Conservation (phyloP, 2,329 filamentous ascomycete genomes). For the Colletotrichum shisoi region DNA sequence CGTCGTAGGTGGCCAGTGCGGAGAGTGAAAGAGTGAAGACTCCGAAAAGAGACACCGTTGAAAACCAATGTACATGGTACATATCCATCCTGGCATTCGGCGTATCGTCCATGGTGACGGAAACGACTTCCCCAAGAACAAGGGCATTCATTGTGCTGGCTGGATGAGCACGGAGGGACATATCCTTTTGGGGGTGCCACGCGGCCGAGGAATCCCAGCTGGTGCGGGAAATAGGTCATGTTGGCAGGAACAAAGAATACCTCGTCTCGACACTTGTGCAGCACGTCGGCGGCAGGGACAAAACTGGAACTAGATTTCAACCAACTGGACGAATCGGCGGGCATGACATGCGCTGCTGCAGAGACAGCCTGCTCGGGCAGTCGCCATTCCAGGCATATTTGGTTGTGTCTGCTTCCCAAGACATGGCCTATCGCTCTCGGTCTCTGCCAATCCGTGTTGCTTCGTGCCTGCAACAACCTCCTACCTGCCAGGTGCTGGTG, state of each 20-base stretch:
- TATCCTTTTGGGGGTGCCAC: slow-evolving; percentile 29
- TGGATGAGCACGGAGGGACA: slow-evolving; percentile 17
- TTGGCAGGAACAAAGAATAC: slow-evolving; percentile 16
- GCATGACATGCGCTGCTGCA: slow-evolving; percentile 1
- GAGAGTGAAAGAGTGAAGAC: neutral
- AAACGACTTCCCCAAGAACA: slow-evolving; percentile 18
- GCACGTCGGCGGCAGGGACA: slow-evolving; percentile 31
- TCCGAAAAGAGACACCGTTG: no score
- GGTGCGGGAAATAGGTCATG: slow-evolving; percentile 8
- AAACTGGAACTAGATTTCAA: slow-evolving; percentile 2
- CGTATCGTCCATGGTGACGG: slow-evolving; percentile 3
- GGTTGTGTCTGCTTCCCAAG: neutral
- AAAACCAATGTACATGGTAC: no score
- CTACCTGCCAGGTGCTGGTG: slow-evolving; percentile 5
- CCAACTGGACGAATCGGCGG: neutral
- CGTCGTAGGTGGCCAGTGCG: no score
- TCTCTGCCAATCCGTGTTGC: slow-evolving; percentile 15
- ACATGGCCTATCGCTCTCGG: neutral
- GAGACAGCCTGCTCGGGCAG: slow-evolving; percentile 4
- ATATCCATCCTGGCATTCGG: neutral
- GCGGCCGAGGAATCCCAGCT: slow-evolving; percentile 11
- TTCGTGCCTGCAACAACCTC: slow-evolving; percentile 14
- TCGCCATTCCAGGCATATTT: slow-evolving; percentile 1
- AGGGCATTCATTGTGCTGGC: slow-evolving; percentile 29
- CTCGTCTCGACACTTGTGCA: slow-evolving; percentile 13